Conservation (phyloP, 164 flowering plant genomes). For the Protea cynaroides region DNA sequence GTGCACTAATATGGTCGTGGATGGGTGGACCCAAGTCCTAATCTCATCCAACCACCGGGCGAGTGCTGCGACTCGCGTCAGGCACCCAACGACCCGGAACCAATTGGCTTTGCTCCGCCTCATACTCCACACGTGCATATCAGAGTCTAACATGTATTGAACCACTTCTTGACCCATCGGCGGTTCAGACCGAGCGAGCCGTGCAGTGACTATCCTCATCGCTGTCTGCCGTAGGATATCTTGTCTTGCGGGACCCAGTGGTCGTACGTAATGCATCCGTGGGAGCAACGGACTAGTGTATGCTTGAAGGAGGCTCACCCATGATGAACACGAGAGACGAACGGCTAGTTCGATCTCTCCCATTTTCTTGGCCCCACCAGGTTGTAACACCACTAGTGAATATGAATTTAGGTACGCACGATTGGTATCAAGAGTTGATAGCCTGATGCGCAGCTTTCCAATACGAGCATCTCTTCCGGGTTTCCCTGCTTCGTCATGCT, state of each 20-base stretch:
- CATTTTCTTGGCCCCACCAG: slow-evolving; percentile 72
- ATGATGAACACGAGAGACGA: slow-evolving; percentile 74
- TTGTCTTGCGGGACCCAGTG: slow-evolving; percentile 67
- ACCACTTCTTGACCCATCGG: slow-evolving; percentile 87
- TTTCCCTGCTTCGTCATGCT: slow-evolving; percentile 36
- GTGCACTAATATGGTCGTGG: slow-evolving; percentile 73
- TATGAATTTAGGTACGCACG: slow-evolving; percentile 59
- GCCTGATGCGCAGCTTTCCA: slow-evolving; percentile 75
- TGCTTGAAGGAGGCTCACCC: slow-evolving; percentile 58
- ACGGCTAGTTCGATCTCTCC: slow-evolving; percentile 85
- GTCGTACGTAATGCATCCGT: slow-evolving; percentile 82
- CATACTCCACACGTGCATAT: slow-evolving; percentile 89
- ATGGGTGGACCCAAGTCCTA: slow-evolving; percentile 74
- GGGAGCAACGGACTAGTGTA: slow-evolving; percentile 82
- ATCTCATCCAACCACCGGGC: slow-evolving; percentile 70
- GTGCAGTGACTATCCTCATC: slow-evolving; percentile 59
- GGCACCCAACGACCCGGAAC: slow-evolving; percentile 62
- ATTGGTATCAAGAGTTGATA: slow-evolving; percentile 78
- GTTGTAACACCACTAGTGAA: slow-evolving; percentile 53
- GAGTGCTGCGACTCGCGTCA: slow-evolving; percentile 44
- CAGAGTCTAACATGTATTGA: slow-evolving; percentile 72
- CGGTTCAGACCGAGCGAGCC: slow-evolving; percentile 84
- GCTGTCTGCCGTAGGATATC: slow-evolving; percentile 78
- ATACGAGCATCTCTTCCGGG: slow-evolving; percentile 51
- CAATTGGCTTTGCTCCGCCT: slow-evolving; percentile 88